A percentile compares a stretch with the other conserved stretches of the same genome.
phyloP scores from a whole-genome alignment of 129 eudicot species.

The Ambrosia artemisiifolia region DNA sequence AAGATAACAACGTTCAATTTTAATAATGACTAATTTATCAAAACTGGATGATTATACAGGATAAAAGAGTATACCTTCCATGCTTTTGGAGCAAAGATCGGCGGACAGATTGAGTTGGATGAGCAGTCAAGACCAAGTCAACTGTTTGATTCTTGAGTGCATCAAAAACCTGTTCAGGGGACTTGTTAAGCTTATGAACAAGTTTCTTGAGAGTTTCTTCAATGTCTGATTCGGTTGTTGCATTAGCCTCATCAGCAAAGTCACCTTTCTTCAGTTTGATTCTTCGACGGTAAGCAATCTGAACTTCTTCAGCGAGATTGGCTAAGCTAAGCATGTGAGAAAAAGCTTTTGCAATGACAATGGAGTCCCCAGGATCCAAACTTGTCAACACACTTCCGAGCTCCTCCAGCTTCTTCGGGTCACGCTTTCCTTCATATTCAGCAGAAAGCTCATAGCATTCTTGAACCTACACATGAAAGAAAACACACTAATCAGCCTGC shows the following conservation, averaged over 20 bases:
- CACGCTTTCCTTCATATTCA: constrained; percentile 82
- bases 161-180: not conserved
- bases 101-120: not conserved
- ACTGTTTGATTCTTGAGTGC: constrained; percentile 4
- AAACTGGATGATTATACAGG: not conserved
- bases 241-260: not conserved
- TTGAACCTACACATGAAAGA: constrained; percentile 62
- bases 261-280: not conserved
- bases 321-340: not conserved
- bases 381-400: constrained; percentile 80
- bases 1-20: not conserved
- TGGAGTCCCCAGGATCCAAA: constrained; percentile 96
- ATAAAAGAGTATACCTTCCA: not conserved
- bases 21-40: not conserved
- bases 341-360: constrained; percentile 32
- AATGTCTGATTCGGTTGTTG: not conserved
- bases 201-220: constrained; percentile 8
- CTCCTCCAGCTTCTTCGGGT: constrained; percentile 80
- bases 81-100: constrained; percentile 8
- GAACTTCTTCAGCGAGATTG: constrained; percentile 2
- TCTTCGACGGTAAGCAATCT: not conserved
- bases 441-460: constrained; percentile 96
- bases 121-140: constrained; percentile 4
- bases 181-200: constrained; percentile 4
- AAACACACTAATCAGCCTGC: not conserved